Evolutionary conservation across 441 rosid genomes (phyloP).

Genomic region (Breynia disticha): DNA sequence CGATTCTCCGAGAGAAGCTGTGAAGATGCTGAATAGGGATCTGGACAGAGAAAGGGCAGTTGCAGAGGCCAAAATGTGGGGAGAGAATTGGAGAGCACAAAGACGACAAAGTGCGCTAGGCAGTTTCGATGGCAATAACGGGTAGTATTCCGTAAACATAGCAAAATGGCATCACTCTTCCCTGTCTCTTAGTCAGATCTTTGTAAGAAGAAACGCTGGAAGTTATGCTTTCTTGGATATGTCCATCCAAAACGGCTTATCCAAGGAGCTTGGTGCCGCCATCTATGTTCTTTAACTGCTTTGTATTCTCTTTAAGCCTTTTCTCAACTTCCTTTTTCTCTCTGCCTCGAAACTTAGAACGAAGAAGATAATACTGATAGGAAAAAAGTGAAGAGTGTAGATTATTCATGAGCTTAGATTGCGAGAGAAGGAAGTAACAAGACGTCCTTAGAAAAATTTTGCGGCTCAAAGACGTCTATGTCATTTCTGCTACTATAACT

Average conservation of each 20-base stretch:
- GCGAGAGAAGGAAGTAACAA: constrained; percentile 19
- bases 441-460: constrained; percentile 25
- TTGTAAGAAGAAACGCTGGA: constrained; percentile 10
- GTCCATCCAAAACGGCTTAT: constrained; percentile 6
- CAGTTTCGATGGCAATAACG: constrained; percentile 56
- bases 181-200: neutral
- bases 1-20: constrained; percentile 28
- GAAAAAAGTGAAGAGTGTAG: constrained; percentile 24
- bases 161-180: constrained; percentile 1
- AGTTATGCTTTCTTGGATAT: no score
- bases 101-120: constrained; percentile 32
- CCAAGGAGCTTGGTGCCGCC: constrained; percentile 6
- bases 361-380: constrained; percentile 13
- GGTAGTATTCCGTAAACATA: constrained; percentile 18
- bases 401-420: constrained; percentile 28
- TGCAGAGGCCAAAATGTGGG: constrained; percentile 97
- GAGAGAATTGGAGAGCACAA: constrained; percentile 72
- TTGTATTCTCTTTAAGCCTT: neutral
- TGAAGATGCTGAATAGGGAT: constrained; percentile 39
- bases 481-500: no score
- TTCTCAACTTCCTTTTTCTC: constrained; percentile 4
- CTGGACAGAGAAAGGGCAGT: constrained; percentile 70
- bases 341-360: constrained; percentile 20
- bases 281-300: neutral
- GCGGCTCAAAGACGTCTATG: constrained; percentile 17